Base-by-base conservation (phyloP, 768 basidiomycete genomes). In the Paxillus ammoniavirescens region DNA sequence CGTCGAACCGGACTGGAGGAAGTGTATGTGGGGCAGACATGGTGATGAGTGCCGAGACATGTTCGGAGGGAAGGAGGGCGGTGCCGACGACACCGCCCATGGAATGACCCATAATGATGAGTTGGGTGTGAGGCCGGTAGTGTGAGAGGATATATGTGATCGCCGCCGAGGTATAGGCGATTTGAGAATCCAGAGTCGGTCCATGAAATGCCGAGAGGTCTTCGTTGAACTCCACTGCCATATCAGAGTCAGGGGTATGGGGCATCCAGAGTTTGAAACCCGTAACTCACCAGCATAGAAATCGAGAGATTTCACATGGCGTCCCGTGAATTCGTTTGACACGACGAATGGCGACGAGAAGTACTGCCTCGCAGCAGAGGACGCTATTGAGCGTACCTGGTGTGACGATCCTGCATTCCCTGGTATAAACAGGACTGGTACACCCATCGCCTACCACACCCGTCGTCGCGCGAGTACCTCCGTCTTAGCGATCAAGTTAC, bases 41-140 rank as follows among this genome's bases (percentile, higher is more conserved):
- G n/a, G 97, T 98, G 64, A 98, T 81, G 54, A 98, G 79, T 0
- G 86, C 82, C 8, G 87, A 82, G 38, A 96, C 83, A 50, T 83
- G 69, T 8, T 67, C 59, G 6, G 84, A 82, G 2, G 89, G 83
- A 9, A 95, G 81, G 13, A 95, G 76, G 5, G 89, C 84, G 0
- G 85, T 83, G 8, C 91, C 93, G 5, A 96, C 93, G 44, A 96
- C 74, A 9, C 97, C 97, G 21, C 97, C 97, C 97, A 99, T 99
- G 10, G 95, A 98, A 67, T 98, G 96, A 2, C 90, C 97, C 68
- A 98, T 74, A 53, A 98, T 65, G 44, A 89, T 81, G 50, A 98
- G 82, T 35, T 73, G 62, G 3, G 89, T 86, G 49, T 79, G 66
- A 13, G 72, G 55, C 2, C 82, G 81, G 67, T 98, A 97, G 26